Percentiles rank a stretch among this genome's conserved stretches.
These are phyloP conservation scores for Yarrowia alimentaria DNA, from an alignment of 805 yeast genomes.

Conservation along the genomic window DNA sequence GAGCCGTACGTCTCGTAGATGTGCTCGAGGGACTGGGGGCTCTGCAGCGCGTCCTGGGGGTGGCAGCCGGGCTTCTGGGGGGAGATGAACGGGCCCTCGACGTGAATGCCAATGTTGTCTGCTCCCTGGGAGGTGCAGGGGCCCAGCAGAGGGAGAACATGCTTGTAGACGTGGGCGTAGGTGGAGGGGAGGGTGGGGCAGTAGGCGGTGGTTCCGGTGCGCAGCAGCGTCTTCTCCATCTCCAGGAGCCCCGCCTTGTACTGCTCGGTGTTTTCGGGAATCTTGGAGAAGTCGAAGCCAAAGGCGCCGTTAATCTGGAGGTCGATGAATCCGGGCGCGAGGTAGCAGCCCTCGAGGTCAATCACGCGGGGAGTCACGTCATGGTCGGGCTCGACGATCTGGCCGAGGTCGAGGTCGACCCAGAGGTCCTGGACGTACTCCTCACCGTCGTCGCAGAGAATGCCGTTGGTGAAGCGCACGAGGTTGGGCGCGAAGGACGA, in stretches of 20 bases:
- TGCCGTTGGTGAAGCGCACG: slow-evolving; percentile 12
- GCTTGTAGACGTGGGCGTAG: slow-evolving; percentile 49
- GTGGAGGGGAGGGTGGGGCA: slow-evolving; percentile 60
- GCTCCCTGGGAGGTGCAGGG: slow-evolving; percentile 38
- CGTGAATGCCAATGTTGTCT: slow-evolving; percentile 52
- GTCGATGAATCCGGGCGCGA: slow-evolving; percentile 58
- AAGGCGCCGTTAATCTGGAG: slow-evolving; percentile 59
- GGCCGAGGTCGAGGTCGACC: slow-evolving; percentile 46
- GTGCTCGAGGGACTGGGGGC: slow-evolving; percentile 36
- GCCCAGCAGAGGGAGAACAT: slow-evolving; percentile 48
- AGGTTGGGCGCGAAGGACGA: slow-evolving; percentile 16
- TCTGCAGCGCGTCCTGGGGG: slow-evolving; percentile 50
- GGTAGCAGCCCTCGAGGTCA: slow-evolving; percentile 48
- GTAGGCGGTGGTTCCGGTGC: slow-evolving; percentile 54
- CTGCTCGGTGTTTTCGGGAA: slow-evolving; percentile 33
- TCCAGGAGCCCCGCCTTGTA: slow-evolving; percentile 32
- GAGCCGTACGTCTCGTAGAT: slow-evolving; percentile 44
- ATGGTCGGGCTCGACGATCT: slow-evolving; percentile 39
- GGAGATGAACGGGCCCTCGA: slow-evolving; percentile 59
- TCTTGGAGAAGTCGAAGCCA: slow-evolving; percentile 52
- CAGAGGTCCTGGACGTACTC: slow-evolving; percentile 43
- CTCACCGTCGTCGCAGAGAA: slow-evolving; percentile 29
- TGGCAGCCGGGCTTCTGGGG: slow-evolving; percentile 52
- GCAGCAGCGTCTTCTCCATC: slow-evolving; percentile 39
- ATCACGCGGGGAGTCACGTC: slow-evolving; percentile 36